These are phyloP conservation scores for Amanita phalloides DNA, from an alignment of 768 basidiomycete species.

Conservation along the genomic window DNA sequence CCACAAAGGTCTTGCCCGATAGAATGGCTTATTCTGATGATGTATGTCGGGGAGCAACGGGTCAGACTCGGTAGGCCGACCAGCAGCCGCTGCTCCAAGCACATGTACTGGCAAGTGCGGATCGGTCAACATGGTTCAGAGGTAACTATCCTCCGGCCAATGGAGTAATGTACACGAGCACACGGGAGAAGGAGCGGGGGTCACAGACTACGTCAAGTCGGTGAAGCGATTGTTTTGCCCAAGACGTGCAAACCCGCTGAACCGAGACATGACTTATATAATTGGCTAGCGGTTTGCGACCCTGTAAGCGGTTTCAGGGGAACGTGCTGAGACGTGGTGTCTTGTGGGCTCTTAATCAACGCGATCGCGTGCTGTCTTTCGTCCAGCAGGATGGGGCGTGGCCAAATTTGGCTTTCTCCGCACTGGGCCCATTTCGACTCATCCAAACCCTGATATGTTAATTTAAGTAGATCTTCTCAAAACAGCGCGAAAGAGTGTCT, in stretches of 20 bases:
- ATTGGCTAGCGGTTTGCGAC: background rate
- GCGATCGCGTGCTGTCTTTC: background rate
- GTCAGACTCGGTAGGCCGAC: slow-evolving; percentile 11
- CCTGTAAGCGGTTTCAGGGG: background rate
- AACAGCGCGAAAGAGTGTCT: too few species aligned
- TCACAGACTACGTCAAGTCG: slow-evolving; percentile 5
- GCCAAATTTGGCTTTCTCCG: background rate
- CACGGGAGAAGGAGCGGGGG: background rate
- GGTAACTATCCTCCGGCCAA: background rate
- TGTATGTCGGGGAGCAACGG: slow-evolving; percentile 9
- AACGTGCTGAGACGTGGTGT: background rate
- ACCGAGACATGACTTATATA: slow-evolving; percentile 7
- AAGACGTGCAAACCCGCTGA: background rate
- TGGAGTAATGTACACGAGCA: background rate
- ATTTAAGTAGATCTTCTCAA: background rate
- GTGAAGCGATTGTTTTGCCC: slow-evolving; percentile 2
- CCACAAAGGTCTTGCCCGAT: slow-evolving; percentile 43
- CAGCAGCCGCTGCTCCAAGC: background rate
- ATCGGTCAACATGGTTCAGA: background rate
- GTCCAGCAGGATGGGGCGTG: slow-evolving; percentile 1
- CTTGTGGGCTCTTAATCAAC: background rate
- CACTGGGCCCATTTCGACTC: background rate
- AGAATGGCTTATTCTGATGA: slow-evolving; percentile 34
- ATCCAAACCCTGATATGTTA: background rate
- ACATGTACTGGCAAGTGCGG: background rate